Conservation (phyloP, 306 rosid species). For the Delonix regia region DNA sequence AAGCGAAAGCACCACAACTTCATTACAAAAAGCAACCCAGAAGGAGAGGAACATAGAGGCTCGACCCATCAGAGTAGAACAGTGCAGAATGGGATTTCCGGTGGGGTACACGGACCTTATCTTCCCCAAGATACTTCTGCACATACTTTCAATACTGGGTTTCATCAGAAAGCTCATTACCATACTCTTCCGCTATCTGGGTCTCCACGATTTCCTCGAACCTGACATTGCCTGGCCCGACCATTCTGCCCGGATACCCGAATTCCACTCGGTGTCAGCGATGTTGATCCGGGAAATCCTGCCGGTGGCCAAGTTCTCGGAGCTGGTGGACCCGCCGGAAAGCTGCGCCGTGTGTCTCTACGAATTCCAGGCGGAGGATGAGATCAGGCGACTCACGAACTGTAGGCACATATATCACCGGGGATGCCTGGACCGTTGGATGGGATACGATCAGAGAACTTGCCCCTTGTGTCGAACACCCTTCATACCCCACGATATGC, state of each 20-base stretch:
- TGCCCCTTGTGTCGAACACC: slow-evolving; percentile 87
- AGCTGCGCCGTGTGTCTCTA: slow-evolving; percentile 78
- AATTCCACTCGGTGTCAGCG: slow-evolving; percentile 56
- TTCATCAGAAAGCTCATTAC: slow-evolving; percentile 59
- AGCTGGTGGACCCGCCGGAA: slow-evolving; percentile 62
- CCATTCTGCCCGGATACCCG: slow-evolving; percentile 29
- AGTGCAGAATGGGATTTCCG: slow-evolving; percentile 68
- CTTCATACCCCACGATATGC: slow-evolving; percentile 67
- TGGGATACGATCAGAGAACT: slow-evolving; percentile 77
- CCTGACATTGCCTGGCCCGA: slow-evolving; percentile 59
- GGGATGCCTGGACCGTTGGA: slow-evolving; percentile 90
- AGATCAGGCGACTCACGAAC: slow-evolving; percentile 72
- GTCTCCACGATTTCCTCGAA: slow-evolving; percentile 60
- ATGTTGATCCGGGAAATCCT: slow-evolving; percentile 62
- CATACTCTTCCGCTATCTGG: slow-evolving; percentile 46
- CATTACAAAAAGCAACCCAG: too few species aligned
- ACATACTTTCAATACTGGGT: slow-evolving; percentile 55
- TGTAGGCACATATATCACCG: slow-evolving; percentile 86
- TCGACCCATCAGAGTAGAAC: too few species aligned
- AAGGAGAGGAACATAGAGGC: too few species aligned
- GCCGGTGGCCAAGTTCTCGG: slow-evolving; percentile 69
- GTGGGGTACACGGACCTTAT: slow-evolving; percentile 67
- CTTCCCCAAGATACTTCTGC: slow-evolving; percentile 67
- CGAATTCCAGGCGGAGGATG: slow-evolving; percentile 77
- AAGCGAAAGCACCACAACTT: not conserved